Conservation (phyloP, 2,329 filamentous ascomycete species). For the Lasiodiplodia sp. region DNA sequence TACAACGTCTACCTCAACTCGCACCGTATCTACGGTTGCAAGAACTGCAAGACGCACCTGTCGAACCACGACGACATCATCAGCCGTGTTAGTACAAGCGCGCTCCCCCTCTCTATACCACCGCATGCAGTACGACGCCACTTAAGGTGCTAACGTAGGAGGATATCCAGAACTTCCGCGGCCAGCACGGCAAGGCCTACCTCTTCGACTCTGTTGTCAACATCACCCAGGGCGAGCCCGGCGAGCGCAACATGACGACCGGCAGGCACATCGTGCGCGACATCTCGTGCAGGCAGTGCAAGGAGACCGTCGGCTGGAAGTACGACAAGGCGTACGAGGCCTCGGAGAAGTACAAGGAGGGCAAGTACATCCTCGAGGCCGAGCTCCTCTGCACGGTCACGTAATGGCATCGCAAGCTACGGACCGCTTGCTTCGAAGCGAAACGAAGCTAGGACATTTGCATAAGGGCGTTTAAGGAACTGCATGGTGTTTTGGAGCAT, state of each 20-base stretch:
- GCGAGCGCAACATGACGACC: conserved; percentile 97
- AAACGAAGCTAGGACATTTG: conserved; percentile 6
- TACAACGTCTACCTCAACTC: conserved; percentile 93
- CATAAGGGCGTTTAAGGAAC: conserved; percentile 13
- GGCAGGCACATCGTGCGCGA: conserved; percentile 93
- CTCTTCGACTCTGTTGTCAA: conserved; percentile 96
- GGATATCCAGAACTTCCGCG: conserved; percentile 83
- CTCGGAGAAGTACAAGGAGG: conserved; percentile 98
- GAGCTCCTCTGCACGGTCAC: conserved; percentile 83
- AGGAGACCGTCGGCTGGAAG: conserved; percentile 95
- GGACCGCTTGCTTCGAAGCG: background rate
- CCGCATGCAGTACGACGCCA: background rate
- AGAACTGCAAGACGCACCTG: conserved; percentile 93
- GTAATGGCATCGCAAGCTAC: background rate
- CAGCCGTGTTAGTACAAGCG: conserved; percentile 71
- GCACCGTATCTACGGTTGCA: conserved; percentile 87
- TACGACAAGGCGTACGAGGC: conserved; percentile 96
- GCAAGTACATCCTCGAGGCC: conserved; percentile 94
- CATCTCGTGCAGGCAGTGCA: conserved; percentile 89
- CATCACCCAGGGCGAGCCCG: conserved; percentile 80
- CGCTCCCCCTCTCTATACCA: background rate
- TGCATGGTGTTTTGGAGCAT: conserved; percentile 25
- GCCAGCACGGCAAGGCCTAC: conserved; percentile 97
- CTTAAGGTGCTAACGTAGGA: conserved; percentile 12
- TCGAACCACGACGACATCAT: conserved; percentile 97